These are phyloP conservation scores for Groenewaldozyma auringiensis DNA, from an alignment of 1,139 yeast species.

Conservation along the genomic window DNA sequence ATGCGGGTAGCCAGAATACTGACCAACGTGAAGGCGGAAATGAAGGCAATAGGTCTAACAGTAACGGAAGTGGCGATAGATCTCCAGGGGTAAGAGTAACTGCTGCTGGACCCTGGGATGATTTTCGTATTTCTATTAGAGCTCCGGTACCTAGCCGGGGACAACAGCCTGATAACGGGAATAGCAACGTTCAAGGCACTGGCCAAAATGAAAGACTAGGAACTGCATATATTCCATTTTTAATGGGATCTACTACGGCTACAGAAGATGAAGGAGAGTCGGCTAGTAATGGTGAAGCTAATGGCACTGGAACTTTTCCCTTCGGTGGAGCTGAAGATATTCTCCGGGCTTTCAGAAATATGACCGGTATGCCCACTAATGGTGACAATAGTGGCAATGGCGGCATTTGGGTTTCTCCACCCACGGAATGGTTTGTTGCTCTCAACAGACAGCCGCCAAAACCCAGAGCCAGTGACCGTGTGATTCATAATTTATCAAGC, in stretches of 20 bases:
- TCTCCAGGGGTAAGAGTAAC: no score
- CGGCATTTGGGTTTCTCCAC: background rate
- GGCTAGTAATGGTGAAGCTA: background rate
- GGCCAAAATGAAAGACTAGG: no score
- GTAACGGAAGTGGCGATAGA: no score
- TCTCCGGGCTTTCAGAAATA: background rate
- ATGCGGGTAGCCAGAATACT: background rate
- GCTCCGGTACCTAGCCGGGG: no score
- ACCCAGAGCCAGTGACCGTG: conserved; percentile 27
- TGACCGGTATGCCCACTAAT: background rate
- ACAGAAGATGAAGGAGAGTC: background rate
- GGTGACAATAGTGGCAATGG: no score
- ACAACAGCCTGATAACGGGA: no score
- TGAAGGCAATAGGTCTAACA: no score
- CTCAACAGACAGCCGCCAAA: conserved; percentile 14
- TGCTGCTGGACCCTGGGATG: no score
- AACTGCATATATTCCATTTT: conserved; percentile 3
- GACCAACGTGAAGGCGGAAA: background rate
- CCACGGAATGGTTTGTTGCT: conserved; percentile 4
- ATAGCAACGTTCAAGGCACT: no score
- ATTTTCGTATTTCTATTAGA: no score
- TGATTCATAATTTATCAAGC: conserved; percentile 22
- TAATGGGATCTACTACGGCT: background rate
- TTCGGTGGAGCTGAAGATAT: background rate
- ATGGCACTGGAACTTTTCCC: background rate